Base-by-base conservation (phyloP, 495 filamentous ascomycete genomes). In the Paragyromitra xinjiangensis region DNA sequence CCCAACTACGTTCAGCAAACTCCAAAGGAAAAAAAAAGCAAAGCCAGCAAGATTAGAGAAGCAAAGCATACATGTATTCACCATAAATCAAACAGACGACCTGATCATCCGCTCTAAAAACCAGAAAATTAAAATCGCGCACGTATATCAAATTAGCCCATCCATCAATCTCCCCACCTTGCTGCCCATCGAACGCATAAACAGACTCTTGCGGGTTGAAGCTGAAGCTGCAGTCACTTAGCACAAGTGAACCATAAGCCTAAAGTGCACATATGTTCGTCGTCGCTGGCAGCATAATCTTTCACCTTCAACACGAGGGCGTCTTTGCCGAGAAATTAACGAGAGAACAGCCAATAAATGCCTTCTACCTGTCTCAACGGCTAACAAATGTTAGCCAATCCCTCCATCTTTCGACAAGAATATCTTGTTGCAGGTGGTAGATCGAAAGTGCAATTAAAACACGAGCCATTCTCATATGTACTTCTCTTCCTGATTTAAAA, bases 111-210 rank as follows among this genome's bases (percentile, higher is more conserved):
- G 53, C 55, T 3, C 39, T 53, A 14, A 24, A 24, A 55, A 26
- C 12, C 26, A 16, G 16, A 16, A 26, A 39, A 62, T 51, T 71
- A 71, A 71, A 71, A 71, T 71, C 68, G 55, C 68, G 68, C 68
- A 62, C 67, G 19, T 40, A 63, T 63, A 61, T 39, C 68, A 62
- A 63, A 71, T 39, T 63, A 71, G 68, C 56, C 68, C 44, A 71
- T 22, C 67, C 19, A 29, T 61, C 53, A 8, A 19, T 45, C 66
- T 70, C 37, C 37, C 37, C 62, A 64, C 62, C n/a, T 34, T n/a
- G 6, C 34, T 24, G 40, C 24, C 22, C 26, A 51, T 37, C 44
- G 39, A 16, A 34, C 29, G 29, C 50, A 65, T 42, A 9, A 9
- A n/a, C 8, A 34, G 22, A 22, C 55, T 37, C 22, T 65, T n/a